These are phyloP conservation scores for Chaetothyriales sp. DNA, from an alignment of 2,329 filamentous ascomycete genomes.

Conservation along the genomic window DNA sequence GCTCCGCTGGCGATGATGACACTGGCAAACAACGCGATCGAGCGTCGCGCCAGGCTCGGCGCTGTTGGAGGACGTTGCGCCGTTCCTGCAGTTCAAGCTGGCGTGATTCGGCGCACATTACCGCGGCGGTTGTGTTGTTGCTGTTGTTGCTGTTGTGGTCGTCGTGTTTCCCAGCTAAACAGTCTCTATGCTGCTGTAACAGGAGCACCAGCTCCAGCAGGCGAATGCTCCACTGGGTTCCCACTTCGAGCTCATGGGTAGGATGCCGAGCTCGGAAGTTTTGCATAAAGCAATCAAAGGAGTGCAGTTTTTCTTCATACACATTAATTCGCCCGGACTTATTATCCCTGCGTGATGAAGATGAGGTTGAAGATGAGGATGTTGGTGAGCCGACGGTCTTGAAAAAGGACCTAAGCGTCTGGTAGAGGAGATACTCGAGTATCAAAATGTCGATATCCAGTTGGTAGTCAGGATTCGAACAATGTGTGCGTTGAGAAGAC, in stretches of 20 bases:
- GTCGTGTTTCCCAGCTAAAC: neutral
- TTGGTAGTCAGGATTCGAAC: conserved; percentile 13
- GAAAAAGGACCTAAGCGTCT: conserved; percentile 7
- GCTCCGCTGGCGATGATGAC: neutral
- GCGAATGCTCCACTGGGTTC: neutral
- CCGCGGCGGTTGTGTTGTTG: too few relatives aligned
- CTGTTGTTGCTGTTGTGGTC: neutral
- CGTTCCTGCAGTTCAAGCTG: neutral
- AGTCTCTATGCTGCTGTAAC: neutral
- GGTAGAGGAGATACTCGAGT: conserved; percentile 16
- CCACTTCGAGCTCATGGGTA: neutral
- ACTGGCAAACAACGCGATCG: neutral
- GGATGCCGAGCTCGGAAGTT: neutral
- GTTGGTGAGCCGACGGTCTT: neutral
- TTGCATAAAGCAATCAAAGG: neutral
- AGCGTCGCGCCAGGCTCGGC: neutral
- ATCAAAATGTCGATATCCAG: conserved; percentile 17
- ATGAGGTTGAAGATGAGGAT: neutral
- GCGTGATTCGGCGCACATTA: neutral
- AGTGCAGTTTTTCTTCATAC: neutral
- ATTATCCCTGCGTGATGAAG: too few relatives aligned
- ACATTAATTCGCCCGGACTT: neutral
- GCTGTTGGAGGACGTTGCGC: neutral
- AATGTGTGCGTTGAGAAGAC: conserved; percentile 6
- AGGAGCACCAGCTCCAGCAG: neutral